Percentiles rank a stretch among this genome's conserved stretches.
These are phyloP conservation scores for Nakazawaea holstii DNA, from an alignment of 805 yeast genomes.

Conservation along the genomic window DNA sequence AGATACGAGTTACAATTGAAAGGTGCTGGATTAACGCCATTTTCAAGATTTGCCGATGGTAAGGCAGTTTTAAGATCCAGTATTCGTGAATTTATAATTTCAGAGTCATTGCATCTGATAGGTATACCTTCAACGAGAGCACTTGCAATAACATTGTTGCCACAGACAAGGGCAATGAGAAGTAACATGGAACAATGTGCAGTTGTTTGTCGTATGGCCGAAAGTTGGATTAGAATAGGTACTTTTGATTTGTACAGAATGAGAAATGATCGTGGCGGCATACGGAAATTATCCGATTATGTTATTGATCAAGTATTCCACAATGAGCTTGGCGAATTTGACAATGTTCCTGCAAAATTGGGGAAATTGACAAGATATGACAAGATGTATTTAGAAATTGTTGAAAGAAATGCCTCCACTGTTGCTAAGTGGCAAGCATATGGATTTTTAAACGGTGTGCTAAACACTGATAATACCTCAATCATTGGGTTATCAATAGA, in stretches of 20 bases:
- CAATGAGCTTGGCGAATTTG: conserved; percentile 17
- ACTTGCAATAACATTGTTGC: conserved; percentile 62
- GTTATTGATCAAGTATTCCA: conserved; percentile 60
- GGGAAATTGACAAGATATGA: conserved; percentile 56
- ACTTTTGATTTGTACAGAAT: conserved; percentile 78
- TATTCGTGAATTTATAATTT: conserved; percentile 79
- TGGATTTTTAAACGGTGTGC: conserved; percentile 90
- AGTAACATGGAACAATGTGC: conserved; percentile 76
- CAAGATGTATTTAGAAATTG: conserved; percentile 63
- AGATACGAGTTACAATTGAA: conserved; percentile 73
- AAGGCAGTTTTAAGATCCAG: conserved; percentile 88
- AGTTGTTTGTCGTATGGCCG: conserved; percentile 76
- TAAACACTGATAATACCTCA: conserved; percentile 92
- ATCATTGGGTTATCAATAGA: conserved; percentile 85
- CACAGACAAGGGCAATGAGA: conserved; percentile 73
- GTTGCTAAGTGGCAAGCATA: conserved; percentile 87
- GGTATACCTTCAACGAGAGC: conserved; percentile 89
- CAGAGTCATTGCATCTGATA: conserved; percentile 74
- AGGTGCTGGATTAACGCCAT: conserved; percentile 92
- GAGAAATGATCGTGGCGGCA: conserved; percentile 62
- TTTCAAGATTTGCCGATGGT: conserved; percentile 93
- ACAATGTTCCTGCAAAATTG: conserved; percentile 22
- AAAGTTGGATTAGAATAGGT: conserved; percentile 84
- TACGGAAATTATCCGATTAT: conserved; percentile 63
- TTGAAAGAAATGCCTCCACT: conserved; percentile 66